Evolutionary conservation across 345 rosid genomes (phyloP).

Genomic region (Camelina neglecta): DNA sequence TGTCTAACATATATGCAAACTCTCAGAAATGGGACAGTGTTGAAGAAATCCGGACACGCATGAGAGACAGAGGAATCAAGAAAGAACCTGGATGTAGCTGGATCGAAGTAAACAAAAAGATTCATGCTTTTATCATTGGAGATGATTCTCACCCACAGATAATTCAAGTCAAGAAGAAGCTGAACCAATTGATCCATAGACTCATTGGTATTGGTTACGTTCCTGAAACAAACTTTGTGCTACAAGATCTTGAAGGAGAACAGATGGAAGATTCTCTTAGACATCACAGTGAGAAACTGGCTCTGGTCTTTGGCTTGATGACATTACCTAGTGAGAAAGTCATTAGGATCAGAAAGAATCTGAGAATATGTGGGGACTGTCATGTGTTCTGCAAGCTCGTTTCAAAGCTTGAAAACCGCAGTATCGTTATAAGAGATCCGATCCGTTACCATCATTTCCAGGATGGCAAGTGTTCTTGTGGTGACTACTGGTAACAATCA

Average conservation of each 20-base stretch:
- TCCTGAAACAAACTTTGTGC: slow-evolving; percentile 65
- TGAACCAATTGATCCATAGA: slow-evolving; percentile 50
- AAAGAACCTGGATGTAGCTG: slow-evolving; percentile 83
- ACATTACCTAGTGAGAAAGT: slow-evolving; percentile 49
- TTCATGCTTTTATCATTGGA: slow-evolving; percentile 67
- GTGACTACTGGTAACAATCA: slow-evolving; percentile 64
- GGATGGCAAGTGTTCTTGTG: slow-evolving; percentile 67
- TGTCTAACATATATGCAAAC: slow-evolving; percentile 79
- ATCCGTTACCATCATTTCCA: slow-evolving; percentile 69
- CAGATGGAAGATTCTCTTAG: slow-evolving; percentile 68
- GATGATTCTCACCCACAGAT: slow-evolving; percentile 67
- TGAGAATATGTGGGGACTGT: slow-evolving; percentile 74
- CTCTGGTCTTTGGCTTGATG: slow-evolving; percentile 60
- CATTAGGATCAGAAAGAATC: slow-evolving; percentile 67
- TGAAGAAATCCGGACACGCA: slow-evolving; percentile 51
- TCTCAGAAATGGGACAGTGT: slow-evolving; percentile 69
- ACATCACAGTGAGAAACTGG: slow-evolving; percentile 73
- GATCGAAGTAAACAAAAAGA: slow-evolving; percentile 68
- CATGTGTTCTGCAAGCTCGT: slow-evolving; percentile 66
- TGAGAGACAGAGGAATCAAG: slow-evolving; percentile 56
- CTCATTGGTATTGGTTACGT: slow-evolving; percentile 60
- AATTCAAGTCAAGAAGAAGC: slow-evolving; percentile 48
- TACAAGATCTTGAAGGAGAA: slow-evolving; percentile 76
- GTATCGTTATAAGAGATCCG: slow-evolving; percentile 66
- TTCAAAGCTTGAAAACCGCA: slow-evolving; percentile 55